Conservation (phyloP, 2,329 filamentous ascomycete genomes). For the Rhytidhysteron rufulum region DNA sequence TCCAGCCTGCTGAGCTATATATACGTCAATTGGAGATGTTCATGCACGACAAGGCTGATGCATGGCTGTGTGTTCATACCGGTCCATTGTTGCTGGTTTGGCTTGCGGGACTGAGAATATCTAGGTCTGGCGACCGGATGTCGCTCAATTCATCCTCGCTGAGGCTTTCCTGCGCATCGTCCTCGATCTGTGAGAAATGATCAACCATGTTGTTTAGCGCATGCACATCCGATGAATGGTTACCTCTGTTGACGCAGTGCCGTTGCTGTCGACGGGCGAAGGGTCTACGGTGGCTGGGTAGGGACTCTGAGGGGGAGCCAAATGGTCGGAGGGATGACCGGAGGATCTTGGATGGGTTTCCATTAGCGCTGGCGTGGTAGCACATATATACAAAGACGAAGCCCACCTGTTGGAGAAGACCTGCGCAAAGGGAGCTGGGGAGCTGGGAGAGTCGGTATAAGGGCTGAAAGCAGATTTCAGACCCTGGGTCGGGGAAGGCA, state of each 20-base stretch:
- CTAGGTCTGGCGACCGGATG: conserved; percentile 33
- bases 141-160: conserved; percentile 35
- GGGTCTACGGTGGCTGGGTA: conserved; percentile 68
- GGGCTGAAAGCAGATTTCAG: conserved; percentile 47
- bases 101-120: conserved; percentile 33
- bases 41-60: not conserved
- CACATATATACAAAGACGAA: conserved; percentile 41
- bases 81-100: conserved; percentile 28
- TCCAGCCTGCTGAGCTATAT: conserved; percentile 42
- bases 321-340: conserved; percentile 43
- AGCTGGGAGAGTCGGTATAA: conserved; percentile 50
- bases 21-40: conserved; percentile 13
- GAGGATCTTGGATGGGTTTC: conserved; percentile 36
- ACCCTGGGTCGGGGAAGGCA: conserved; percentile 38
- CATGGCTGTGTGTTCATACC: conserved; percentile 13
- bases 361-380: conserved; percentile 21
- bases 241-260: conserved; percentile 72
- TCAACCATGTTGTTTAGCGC: conserved; percentile 17
- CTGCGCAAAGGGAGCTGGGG: conserved; percentile 42
- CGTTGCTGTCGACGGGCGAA: conserved; percentile 80
- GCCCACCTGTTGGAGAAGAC: conserved; percentile 42
- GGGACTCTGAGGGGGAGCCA: conserved; percentile 46
- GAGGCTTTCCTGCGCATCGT: conserved; percentile 63
- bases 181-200: conserved; percentile 58
- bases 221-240: not conserved